Conservation (phyloP, 2,329 filamentous ascomycete species). For the Malbranchea cinnamomea region DNA sequence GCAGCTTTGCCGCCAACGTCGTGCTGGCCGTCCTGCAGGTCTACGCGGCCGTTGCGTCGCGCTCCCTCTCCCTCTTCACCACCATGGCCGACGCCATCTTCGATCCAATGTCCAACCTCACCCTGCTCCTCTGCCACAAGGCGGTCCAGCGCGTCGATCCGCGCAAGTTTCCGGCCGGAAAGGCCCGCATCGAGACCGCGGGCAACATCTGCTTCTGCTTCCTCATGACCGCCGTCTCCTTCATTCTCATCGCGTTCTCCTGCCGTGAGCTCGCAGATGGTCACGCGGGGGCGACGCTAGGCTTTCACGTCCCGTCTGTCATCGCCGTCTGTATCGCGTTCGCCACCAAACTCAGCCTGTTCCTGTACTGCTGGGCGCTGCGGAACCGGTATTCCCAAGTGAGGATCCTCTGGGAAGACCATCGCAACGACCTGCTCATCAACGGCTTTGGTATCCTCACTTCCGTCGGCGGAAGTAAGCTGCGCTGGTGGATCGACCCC, state of each 20-base stretch:
- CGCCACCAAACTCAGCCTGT: conserved; percentile 64
- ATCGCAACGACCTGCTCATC: conserved; percentile 93
- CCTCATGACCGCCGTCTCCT: conserved; percentile 81
- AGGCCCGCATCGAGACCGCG: conserved; percentile 84
- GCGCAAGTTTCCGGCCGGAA: conserved; percentile 76
- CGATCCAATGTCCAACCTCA: conserved; percentile 79
- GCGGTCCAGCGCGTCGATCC: conserved; percentile 79
- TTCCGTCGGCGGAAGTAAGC: conserved; percentile 75
- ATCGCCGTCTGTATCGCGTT: conserved; percentile 78
- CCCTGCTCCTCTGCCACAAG: conserved; percentile 71
- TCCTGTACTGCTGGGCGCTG: conserved; percentile 83
- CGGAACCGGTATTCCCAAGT: conserved; percentile 86
- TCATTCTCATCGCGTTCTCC: conserved; percentile 85
- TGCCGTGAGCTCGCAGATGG: conserved; percentile 49
- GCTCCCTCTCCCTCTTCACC: conserved; percentile 89
- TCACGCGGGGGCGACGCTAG: conserved; percentile 37
- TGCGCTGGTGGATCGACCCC: conserved; percentile 90
- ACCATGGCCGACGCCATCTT: conserved; percentile 95
- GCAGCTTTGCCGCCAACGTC: conserved; percentile 65
- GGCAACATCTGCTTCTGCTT: conserved; percentile 96
- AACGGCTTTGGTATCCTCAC: conserved; percentile 88
- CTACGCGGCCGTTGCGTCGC: conserved; percentile 73
- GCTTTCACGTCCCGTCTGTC: conserved; percentile 68
- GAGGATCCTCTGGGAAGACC: conserved; percentile 87
- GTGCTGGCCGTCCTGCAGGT: conserved; percentile 66